Base-by-base conservation (phyloP, 2,329 filamentous ascomycete species). In the Herpomyces periplanetae region DNA sequence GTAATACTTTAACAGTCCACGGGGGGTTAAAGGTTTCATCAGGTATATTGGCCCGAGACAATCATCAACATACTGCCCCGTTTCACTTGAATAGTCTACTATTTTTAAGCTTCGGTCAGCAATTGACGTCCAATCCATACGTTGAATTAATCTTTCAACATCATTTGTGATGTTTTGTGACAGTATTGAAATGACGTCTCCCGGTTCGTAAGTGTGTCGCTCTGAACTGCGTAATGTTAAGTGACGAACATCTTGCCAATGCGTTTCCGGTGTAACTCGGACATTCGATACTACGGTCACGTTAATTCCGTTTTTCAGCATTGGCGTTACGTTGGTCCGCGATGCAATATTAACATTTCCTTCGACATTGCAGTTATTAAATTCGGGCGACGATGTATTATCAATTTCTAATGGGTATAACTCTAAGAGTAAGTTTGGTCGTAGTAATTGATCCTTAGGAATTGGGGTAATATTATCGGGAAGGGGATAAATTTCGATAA, bases 161-260 rank as follows among this genome's bases (percentile, higher is more conserved):
- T 91, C 73, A 4, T 46, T 40, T 0, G 62, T 48, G 25, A 69
- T 73, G 36, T 88, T 91, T 33, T 75, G 75, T 3, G 80, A 75
- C 23, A 62, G 71, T 8, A 96, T 51, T 4, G 59, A 57, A 4
- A 85, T 42, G 10, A 66, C 61, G 28, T 85, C 66, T 4, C 75
- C 73, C 0, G 80, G 71, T 1, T 32, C 33, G 30, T 59, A 62
- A 17, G 35, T 41, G 33, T 40, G 35, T 2, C 31, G 27, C 17
- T 30, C 33, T 3, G 38, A 28, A 6, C 44, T 37, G 5, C 34
- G 44, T 7, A 91, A 44, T 2, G 44, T 48, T n/a, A 88, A 38
- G 20, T 65, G 52, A 0, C 80, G 63, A 17, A 91, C 75, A 40
- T 96, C 80, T 41, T 96, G 80, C 60, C 69, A 88, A 39, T 96